Evolutionary conservation across 352 stramenopile genomes (phyloP), one percentile per base, ranked within the genome.

Genomic region (Thalassiosira gravida): DNA sequence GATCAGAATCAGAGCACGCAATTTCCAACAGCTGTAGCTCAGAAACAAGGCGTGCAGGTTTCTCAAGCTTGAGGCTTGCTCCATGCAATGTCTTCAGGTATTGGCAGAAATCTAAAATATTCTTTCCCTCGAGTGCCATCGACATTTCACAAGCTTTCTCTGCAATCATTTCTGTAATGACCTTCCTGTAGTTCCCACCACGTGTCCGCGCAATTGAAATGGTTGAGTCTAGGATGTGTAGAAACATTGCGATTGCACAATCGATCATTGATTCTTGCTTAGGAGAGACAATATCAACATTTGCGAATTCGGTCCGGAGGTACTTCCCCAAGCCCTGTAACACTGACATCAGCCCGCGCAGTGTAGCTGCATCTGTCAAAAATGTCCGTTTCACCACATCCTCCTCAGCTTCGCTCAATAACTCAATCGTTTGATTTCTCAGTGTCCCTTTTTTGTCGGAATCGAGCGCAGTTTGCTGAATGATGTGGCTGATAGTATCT

Each of bases 401-500:
- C 22, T 27, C 27, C 52, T 87, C 73, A 27, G 84, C 58, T 79
- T 84, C 62, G 24, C 58, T 78, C 32, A 90, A 73, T 55, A 92
- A 68, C 35, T 70, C 46, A 24, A 86, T 67, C 14, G 87, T 63
- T 18, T 79, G 74, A 44, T 80, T 46, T 49, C 76, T 55, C 18
- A 91, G 67, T 46, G 47, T 44, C 49, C 76, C 76, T 24, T 78
- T 76, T 44, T 79, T 39, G 27, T 49, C 14, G 46, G 47, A 57
- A 53, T 88, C 68, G 11, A 91, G 50, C 8, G 84, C 71, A 42
- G 84, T 92, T 61, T 72, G 46, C 47, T 87, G 58, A 65, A 92
- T 81, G 29, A 92, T 85, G 32, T 68, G 55, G 14, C 65, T 74
- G 9, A 84, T 63, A 27, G 56, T 72, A 39, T 85, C 74, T 79